Evolutionary conservation across 1,284 basidiomycete species (phyloP), one percentile per base, ranked within the genome.

Genomic region (Entoloma clypeatum): DNA sequence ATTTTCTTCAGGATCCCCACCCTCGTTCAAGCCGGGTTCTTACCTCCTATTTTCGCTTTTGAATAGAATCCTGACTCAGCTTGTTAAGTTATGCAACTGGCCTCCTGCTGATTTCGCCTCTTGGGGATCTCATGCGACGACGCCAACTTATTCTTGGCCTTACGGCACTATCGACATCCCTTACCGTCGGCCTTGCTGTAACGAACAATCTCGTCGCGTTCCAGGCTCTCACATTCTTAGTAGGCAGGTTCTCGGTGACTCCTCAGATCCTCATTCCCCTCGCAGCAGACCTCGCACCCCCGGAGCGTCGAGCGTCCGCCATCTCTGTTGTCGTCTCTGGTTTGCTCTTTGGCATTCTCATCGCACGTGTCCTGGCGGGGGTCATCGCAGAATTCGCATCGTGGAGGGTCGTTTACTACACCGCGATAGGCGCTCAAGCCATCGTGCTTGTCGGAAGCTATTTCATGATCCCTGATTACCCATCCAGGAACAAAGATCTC

Each of bases 301-400:
- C 77, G 3, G 67, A 78, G 34, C 72, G 71, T 14, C 71, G 84
- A 13, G 81, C 79, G 2, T 68, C 75, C 10, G 75, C 81, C 0
- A 68, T 88, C 41, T 77, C 81, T 2, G 74, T 86, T 38, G 81
- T 85, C 2, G 60, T 85, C 9, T 74, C 78, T 0, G 86, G 85
- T 0, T 63, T 87, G 14, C 71, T 86, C 22, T 68, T 85, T 13
- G 85, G 86, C n/a, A 62, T 87, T 25, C 71, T 86, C n/a, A 61
- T 77, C 10, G 85, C 82, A 0, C 69, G 83, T 34, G 79, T 86
- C 0, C 58, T 88, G 2, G 72, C 79, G 0, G 85, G 85, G 0
- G 64, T 84, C 30, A 75, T 89, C 26, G 75, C 76, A 2, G 66
- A 86, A 48, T 80, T 77, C 44, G 59, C 65, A 0, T 67, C 69